A percentile compares a stretch with the other conserved stretches of the same genome.
These are phyloP conservation scores for Populus hybrid DNA, from an alignment of 441 rosid genomes.

Conservation along the genomic window DNA sequence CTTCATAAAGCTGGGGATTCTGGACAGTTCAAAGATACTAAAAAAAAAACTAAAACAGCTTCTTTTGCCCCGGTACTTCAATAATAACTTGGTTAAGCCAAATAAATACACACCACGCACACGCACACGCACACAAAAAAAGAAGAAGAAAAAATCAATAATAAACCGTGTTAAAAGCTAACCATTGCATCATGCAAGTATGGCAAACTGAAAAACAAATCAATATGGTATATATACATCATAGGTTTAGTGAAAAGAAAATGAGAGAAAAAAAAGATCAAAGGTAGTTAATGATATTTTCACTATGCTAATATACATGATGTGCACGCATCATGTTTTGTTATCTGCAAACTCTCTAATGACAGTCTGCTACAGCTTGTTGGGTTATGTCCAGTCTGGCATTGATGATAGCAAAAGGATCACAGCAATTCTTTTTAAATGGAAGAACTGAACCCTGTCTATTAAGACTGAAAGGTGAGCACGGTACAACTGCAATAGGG, in stretches of 20 bases:
- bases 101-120: background rate
- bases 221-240: background rate
- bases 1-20: slow-evolving; percentile 16
- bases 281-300: background rate
- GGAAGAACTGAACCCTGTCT: background rate
- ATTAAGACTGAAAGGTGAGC: background rate
- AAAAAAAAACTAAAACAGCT: slow-evolving; percentile 3
- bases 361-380: background rate
- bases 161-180: background rate
- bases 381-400: background rate
- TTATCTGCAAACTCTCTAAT: background rate
- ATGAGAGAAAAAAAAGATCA: background rate
- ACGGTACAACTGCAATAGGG: background rate
- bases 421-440: background rate
- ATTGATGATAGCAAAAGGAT: background rate
- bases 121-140: background rate
- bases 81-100: background rate
- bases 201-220: background rate
- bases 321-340: background rate
- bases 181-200: background rate
- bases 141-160: no score
- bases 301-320: background rate
- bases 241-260: background rate
- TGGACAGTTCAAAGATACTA: background rate
- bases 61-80: background rate